Evolutionary conservation across 1,284 basidiomycete genomes (phyloP).

Genomic region (Leccinum pseudoinsigne): DNA sequence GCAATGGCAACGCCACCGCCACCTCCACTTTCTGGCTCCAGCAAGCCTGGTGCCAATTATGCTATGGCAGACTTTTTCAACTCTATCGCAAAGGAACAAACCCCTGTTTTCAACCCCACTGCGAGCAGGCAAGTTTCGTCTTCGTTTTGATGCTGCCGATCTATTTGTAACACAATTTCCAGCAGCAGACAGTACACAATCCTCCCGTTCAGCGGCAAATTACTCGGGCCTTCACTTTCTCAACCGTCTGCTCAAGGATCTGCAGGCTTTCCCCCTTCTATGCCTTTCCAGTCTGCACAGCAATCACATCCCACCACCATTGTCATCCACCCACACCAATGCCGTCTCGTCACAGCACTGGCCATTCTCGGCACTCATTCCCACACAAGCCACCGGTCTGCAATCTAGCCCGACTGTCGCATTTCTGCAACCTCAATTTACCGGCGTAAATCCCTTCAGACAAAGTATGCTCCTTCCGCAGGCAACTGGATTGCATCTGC

Average conservation of each 20-base stretch:
- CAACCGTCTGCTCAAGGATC: constrained; percentile 47
- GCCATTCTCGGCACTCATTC: constrained; percentile 53
- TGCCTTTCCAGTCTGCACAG: constrained; percentile 37
- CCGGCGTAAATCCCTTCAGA: constrained; percentile 33
- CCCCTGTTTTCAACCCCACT: constrained; percentile 70
- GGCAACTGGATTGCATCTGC: constrained; percentile 74
- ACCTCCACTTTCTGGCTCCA: constrained; percentile 23
- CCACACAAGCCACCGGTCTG: constrained; percentile 40
- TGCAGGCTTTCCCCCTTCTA: constrained; percentile 57
- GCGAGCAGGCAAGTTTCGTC: constrained; percentile 48
- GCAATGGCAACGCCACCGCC: constrained; percentile 12
- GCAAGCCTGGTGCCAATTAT: constrained; percentile 33
- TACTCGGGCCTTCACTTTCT: constrained; percentile 39
- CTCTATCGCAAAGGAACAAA: constrained; percentile 86
- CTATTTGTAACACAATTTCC: constrained; percentile 38
- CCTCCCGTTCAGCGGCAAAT: constrained; percentile 72
- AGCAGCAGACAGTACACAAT: constrained; percentile 68
- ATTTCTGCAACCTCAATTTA: constrained; percentile 49
- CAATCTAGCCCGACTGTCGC: constrained; percentile 21
- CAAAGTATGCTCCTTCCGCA: constrained; percentile 53
- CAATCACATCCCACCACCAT: constrained; percentile 27
- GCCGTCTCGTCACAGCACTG: constrained; percentile 46
- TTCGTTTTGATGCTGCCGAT: constrained; percentile 1
- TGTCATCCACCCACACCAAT: constrained; percentile 36
- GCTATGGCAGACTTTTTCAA: constrained; percentile 87